phyloP scores from a whole-genome alignment of 2,329 filamentous ascomycete species.

The Pseudofabraea citricarpa region DNA sequence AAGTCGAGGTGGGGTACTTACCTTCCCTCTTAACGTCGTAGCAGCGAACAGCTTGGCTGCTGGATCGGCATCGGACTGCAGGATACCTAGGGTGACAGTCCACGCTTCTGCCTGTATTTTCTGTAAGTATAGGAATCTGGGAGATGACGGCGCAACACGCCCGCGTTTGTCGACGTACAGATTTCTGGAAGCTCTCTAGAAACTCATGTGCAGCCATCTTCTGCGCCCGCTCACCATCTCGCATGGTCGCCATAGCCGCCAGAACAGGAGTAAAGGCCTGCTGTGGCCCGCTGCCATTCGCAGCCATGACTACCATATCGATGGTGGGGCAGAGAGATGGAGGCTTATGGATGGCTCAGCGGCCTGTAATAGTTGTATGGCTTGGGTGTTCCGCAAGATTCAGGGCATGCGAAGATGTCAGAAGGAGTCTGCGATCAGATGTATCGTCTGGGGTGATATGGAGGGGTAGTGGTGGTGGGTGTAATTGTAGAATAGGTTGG shows the following conservation, averaged over 20 bases:
- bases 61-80: conserved; percentile 75
- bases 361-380: background rate
- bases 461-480: no score
- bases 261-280: conserved; percentile 81
- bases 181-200: conserved; percentile 96
- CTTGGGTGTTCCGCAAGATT: no score
- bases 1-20: conserved; percentile 36
- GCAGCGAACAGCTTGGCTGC: conserved; percentile 94
- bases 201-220: conserved; percentile 91
- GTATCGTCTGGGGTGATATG: background rate
- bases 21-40: conserved; percentile 97
- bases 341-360: background rate
- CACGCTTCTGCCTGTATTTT: conserved; percentile 73
- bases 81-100: conserved; percentile 79
- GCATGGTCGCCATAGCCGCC: conserved; percentile 87
- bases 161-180: conserved; percentile 69
- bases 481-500: background rate
- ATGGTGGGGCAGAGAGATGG: conserved; percentile 22
- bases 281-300: conserved; percentile 56
- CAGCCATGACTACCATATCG: conserved; percentile 26
- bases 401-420: no score
- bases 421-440: no score
- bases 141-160: conserved; percentile 5
- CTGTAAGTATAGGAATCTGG: conserved; percentile 17
- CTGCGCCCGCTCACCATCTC: conserved; percentile 72